Evolutionary conservation across 2,329 filamentous ascomycete genomes (phyloP), one percentile per base, ranked within the genome.

Genomic region (Fusarium tjaetaba): DNA sequence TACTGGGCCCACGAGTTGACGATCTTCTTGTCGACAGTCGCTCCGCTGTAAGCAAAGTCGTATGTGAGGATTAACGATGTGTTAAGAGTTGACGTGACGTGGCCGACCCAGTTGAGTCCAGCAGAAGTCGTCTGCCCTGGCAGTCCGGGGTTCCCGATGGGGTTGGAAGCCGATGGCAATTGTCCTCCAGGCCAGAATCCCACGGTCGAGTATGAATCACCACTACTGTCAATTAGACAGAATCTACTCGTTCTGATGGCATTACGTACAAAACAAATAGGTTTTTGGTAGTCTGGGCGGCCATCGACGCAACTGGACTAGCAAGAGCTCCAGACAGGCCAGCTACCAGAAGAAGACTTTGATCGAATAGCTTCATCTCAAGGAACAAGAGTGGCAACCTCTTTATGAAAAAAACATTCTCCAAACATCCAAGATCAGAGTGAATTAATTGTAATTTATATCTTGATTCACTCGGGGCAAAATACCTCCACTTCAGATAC

Each of bases 31-130:
- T 76, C 74, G 5, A 75, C 65, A 7, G 74, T 76, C 5, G 74
- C 74, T 26, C 73, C 74, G 16, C 71, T 70, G 1, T 72, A 70
- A 14, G 74, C 71, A 64, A 76, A 76, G 58, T 76, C 74, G 20
- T 76, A 74, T 11, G 74, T 64, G n/a, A 74, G 36, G 3, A 76
- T 58, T 7, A 68, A 26, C 0, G 74, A 75, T 0, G 65, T 72
- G 16, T 76, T 76, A 2, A 74, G 52, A 11, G 66, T 63, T 13
- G 68, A 61, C 2, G 71, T 72, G 11, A 67, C 60, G 30, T 76
- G 63, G 30, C 74, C 74, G 4, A 75, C 74, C 74, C 74, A 76
- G 26, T 76, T 76, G 1, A 76, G 48, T 11, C 74, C 73, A 24
- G 61, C 71, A 24, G 61, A 66, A 5, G 74, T 76, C 20, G 74